phyloP scores from a whole-genome alignment of 106 monocot genomes.

The Iris macrosiphon region DNA sequence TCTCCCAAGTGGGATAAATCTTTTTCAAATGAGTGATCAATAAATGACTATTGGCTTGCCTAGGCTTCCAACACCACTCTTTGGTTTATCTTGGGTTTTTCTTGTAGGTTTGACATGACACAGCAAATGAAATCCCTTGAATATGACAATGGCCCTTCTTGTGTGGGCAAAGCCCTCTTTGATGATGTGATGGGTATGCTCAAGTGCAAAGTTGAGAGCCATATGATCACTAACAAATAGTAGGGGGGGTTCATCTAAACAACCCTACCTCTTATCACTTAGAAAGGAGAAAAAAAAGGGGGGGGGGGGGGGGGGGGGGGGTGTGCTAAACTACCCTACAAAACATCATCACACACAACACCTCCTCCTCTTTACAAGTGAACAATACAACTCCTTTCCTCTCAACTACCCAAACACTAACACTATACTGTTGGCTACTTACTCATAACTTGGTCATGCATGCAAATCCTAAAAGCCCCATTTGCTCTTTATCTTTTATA shows the following conservation, averaged over 20 bases:
- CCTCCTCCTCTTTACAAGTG: not conserved
- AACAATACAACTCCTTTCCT: not conserved
- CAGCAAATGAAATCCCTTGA: not conserved
- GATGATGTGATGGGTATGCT: not conserved
- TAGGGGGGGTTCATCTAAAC: not conserved
- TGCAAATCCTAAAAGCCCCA: slow-evolving; percentile 1
- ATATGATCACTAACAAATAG: not conserved
- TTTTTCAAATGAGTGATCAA: not conserved
- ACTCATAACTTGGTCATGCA: not conserved
- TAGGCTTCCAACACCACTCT: not conserved
- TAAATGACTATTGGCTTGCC: too few relatives aligned
- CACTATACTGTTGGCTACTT: not conserved
- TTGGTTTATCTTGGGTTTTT: not conserved
- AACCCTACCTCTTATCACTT: too few relatives aligned
- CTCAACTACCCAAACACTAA: not conserved
- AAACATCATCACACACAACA: too few relatives aligned
- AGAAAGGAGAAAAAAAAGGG: too few relatives aligned
- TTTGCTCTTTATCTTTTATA: not conserved
- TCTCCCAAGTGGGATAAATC: not conserved
- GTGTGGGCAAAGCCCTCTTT: not conserved
- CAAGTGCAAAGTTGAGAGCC: slow-evolving; percentile 1
- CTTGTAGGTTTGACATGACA: slow-evolving; percentile 1
- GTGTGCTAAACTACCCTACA: slow-evolving; percentile 8
- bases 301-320: too few relatives aligned
- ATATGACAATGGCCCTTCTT: not conserved